Evolutionary conservation across 257 asterid species (phyloP), one percentile per base, ranked within the genome.

Genomic region (Salvia hispanica): DNA sequence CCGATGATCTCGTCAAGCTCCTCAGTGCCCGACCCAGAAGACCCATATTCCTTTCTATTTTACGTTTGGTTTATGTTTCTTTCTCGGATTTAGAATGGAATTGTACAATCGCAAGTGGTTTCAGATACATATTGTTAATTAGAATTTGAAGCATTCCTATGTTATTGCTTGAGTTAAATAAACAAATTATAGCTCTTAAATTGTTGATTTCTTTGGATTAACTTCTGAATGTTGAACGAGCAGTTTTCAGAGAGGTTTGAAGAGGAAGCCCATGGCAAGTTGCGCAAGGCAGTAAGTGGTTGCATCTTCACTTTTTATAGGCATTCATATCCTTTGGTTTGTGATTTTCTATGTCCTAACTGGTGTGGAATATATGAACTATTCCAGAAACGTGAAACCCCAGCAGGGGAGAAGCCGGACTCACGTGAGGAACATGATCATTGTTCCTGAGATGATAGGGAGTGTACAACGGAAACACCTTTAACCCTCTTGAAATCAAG

Each of bases 221-320:
- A 47, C 3, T 25, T 25, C 2, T 61, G 14, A 28, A 3, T 58
- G 44, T 40, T 66, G 18, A 51, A 53, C 53, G 44, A 13, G 25
- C 76, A 86, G 96, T 84, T 87, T 89, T 64, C 81, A 78, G 83
- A 90, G 94, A 50, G 97, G 97, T 53, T 74, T 90, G 82, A 90
- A 82, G 88, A 85, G 97, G 82, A 89, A 89, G 86, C 96, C 95
- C 3, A 74, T 89, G 89, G 96, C 92, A 89, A 89, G 82, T 74
- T 90, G 44, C 83, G 97, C 74, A 78, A 75, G 69, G 86, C 83
- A 0, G 86, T 18, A 18, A 18, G 21, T 25, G 31, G 31, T 25
- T 55, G 9, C 9, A 3, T 25, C 18, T 25, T 25, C 31, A 25
- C 2, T 25, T 25, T 25, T 25, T 25, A 25, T 25, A 25, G 31